Evolutionary conservation across 306 rosid species (phyloP).

Genomic region (Castanopsis chinensis): DNA sequence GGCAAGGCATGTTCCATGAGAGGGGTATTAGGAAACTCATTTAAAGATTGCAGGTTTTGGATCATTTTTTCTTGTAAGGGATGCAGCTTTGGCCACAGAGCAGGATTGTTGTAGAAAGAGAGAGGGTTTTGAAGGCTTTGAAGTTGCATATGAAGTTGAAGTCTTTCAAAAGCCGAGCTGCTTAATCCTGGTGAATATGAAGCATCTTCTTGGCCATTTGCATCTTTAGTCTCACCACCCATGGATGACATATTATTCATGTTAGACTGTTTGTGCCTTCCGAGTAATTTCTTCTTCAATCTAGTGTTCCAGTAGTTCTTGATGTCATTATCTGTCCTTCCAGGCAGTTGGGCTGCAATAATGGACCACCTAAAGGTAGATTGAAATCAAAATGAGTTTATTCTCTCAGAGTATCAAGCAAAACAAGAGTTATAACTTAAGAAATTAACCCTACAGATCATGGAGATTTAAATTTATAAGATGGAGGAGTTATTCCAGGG

Average conservation of each 20-base stretch:
- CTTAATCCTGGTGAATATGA: constrained; percentile 47
- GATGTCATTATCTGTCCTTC: constrained; percentile 97
- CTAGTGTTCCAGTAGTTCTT: constrained; percentile 98
- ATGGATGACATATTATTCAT: constrained; percentile 14
- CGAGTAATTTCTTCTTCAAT: constrained; percentile 86
- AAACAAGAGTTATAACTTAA: constrained; percentile 1
- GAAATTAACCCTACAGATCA: constrained; percentile 10
- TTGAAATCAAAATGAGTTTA: constrained; percentile 16
- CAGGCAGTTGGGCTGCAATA: constrained; percentile 96
- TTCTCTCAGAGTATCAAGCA: constrained; percentile 21
- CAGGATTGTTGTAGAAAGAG: constrained; percentile 58
- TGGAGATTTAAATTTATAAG: neutral
- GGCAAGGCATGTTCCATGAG: constrained; percentile 28
- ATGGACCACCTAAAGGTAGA: constrained; percentile 83
- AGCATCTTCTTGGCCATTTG: constrained; percentile 30
- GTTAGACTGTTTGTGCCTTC: constrained; percentile 68
- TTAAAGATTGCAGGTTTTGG: constrained; percentile 49
- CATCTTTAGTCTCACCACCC: constrained; percentile 25
- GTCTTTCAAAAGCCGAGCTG: constrained; percentile 87
- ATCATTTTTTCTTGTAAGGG: constrained; percentile 72
- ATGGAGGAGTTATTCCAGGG: neutral
- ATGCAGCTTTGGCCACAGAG: constrained; percentile 85
- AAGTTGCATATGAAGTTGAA: constrained; percentile 95
- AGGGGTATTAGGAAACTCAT: constrained; percentile 26
- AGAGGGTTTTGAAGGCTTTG: constrained; percentile 79